These are phyloP conservation scores for Solanum tarapatanum DNA, from an alignment of 257 asterid species.

Conservation along the genomic window DNA sequence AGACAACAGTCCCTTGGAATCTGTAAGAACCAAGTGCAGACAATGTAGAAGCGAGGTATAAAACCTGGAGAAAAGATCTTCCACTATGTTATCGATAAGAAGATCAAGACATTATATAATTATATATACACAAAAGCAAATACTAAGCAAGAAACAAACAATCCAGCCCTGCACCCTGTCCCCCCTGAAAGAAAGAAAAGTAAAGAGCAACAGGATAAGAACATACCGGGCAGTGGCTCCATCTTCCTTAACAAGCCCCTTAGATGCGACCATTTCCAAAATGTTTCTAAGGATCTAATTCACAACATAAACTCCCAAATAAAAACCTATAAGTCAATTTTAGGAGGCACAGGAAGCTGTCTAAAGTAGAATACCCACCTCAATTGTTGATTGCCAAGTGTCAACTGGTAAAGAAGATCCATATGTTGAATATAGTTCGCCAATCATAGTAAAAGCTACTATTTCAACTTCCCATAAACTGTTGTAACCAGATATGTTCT, in stretches of 20 bases:
- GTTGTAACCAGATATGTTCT: conserved; percentile 15
- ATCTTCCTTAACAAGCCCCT: conserved; percentile 44
- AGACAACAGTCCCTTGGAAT: conserved; percentile 59
- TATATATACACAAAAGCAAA: background rate
- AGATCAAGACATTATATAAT: background rate
- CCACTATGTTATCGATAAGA: conserved; percentile 17
- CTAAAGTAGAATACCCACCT: conserved; percentile 34
- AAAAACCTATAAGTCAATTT: background rate
- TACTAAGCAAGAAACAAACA: background rate
- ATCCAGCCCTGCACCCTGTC: background rate
- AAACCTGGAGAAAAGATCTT: conserved; percentile 46
- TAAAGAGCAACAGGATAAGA: conserved; percentile 1
- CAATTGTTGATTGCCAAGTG: conserved; percentile 65
- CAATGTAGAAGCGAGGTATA: conserved; percentile 70
- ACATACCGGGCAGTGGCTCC: conserved; percentile 41
- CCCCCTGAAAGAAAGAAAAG: background rate
- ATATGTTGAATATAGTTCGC: conserved; percentile 57
- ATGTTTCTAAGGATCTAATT: conserved; percentile 58
- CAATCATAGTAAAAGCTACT: conserved; percentile 52
- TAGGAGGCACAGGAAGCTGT: conserved; percentile 5
- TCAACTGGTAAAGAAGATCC: conserved; percentile 55
- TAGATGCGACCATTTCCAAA: conserved; percentile 64
- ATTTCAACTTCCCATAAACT: conserved; percentile 41
- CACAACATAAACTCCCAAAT: conserved; percentile 19
- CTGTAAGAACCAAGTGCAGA: conserved; percentile 69